Percentiles rank a stretch among this genome's conserved stretches.
These are phyloP conservation scores for Jasminum sambac DNA, from an alignment of 257 asterid species.

Conservation along the genomic window DNA sequence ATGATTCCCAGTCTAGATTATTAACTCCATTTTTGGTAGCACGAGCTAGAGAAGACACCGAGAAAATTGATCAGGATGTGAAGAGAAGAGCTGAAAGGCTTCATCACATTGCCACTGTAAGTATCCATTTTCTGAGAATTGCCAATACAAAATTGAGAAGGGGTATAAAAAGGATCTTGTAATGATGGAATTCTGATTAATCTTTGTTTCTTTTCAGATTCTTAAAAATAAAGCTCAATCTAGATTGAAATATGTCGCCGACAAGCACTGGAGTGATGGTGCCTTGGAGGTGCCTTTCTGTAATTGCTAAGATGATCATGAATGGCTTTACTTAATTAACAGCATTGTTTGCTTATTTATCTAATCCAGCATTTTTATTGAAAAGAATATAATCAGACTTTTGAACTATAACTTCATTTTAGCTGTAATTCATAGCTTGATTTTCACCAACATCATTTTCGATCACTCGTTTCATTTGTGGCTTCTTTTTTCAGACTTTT, in stretches of 20 bases:
- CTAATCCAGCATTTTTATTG: too few species aligned
- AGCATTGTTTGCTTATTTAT: neutral
- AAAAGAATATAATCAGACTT: too few species aligned
- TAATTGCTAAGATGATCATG: slow-evolving; percentile 5
- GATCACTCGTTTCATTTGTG: too few species aligned
- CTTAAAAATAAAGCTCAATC: slow-evolving; percentile 73
- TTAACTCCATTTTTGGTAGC: slow-evolving; percentile 43
- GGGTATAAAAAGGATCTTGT: neutral
- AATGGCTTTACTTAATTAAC: neutral
- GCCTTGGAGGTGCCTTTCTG: slow-evolving; percentile 64
- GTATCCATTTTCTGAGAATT: slow-evolving; percentile 29
- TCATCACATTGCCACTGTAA: slow-evolving; percentile 77
- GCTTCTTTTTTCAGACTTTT: neutral
- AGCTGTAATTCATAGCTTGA: too few species aligned
- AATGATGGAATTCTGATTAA: slow-evolving; percentile 2
- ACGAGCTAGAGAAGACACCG: slow-evolving; percentile 91
- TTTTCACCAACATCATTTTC: too few species aligned
- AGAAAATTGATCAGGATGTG: slow-evolving; percentile 69
- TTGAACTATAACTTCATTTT: neutral
- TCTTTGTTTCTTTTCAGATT: slow-evolving; percentile 45
- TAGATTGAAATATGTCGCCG: slow-evolving; percentile 79
- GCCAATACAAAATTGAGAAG: slow-evolving; percentile 5
- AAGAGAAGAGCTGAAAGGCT: slow-evolving; percentile 89
- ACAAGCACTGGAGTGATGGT: slow-evolving; percentile 93
- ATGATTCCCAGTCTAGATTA: slow-evolving; percentile 15